Evolutionary conservation across 1,139 yeast species (phyloP), one percentile per base, ranked within the genome.

Genomic region (Candida sanyaensis): DNA sequence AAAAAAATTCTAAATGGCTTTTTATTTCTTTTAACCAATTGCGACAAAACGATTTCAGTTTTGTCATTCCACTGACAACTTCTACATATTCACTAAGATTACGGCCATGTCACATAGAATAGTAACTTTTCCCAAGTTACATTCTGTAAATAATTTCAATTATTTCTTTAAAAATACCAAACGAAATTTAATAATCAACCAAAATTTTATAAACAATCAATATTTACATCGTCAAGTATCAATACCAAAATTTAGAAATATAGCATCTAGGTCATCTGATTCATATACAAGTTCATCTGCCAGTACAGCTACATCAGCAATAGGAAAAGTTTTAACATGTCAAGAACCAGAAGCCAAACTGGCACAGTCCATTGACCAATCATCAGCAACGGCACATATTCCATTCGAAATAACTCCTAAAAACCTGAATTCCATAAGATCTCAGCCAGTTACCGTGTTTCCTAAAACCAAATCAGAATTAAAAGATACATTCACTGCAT

Each of bases 351-450:
- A 63, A 26, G 64, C 68, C 2, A 53, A 56, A 21, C 63, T 55
- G 61, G 58, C 69, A 2, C 69, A 64, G 45, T 56, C 59, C 30
- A 44, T 50, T 32, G 49, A 49, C 23, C 6, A 26, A 21, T 24
- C 23, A 17, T 11, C 37, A n/a, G 26, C 23, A 13, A 26, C 30
- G 23, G 23, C 24, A 36, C 39, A 44, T 27, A 69, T 83, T 33
- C 95, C 95, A 0, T 87, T 87, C 58, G 69, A 77, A 39, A 84
- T 86, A 6, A 75, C 73, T 31, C 69, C 80, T 0, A 70, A 62
- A 45, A 46, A 66, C 66, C 41, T 59, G 55, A 23, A 51, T 52
- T 40, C 49, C 17, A 45, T 54, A 31, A 54, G 26, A 39, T 23
- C 21, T 13, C 51, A 45, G 38, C 55, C 60, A 32, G 50, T 48